Conservation (phyloP, 352 stramenopile species). For the Globisporangium perplexum region DNA sequence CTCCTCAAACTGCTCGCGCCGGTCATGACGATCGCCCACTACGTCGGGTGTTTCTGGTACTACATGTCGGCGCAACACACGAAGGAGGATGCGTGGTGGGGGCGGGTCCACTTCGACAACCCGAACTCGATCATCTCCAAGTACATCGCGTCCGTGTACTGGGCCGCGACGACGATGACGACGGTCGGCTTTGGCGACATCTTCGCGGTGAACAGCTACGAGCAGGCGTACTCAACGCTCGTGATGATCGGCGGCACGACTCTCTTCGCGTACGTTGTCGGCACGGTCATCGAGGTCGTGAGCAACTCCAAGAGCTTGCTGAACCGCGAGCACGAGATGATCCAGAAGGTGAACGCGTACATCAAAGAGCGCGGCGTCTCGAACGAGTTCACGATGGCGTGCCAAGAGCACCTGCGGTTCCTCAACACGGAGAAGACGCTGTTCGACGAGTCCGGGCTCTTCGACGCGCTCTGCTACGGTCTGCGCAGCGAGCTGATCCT, state of each 20-base stretch:
- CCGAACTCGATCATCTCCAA: slow-evolving; percentile 43
- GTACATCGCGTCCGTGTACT: slow-evolving; percentile 84
- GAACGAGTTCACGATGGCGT: slow-evolving; percentile 60
- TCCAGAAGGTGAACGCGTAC: slow-evolving; percentile 66
- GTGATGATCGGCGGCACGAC: slow-evolving; percentile 81
- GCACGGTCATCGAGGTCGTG: slow-evolving; percentile 74
- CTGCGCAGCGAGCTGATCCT: slow-evolving; percentile 63
- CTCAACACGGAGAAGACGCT: slow-evolving; percentile 68
- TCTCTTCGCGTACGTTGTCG: slow-evolving; percentile 77
- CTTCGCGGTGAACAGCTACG: slow-evolving; percentile 56
- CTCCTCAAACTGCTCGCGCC: slow-evolving; percentile 70
- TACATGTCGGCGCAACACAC: slow-evolving; percentile 58
- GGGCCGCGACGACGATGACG: slow-evolving; percentile 82
- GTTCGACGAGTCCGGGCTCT: slow-evolving; percentile 52
- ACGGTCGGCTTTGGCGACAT: slow-evolving; percentile 87
- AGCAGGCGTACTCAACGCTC: slow-evolving; percentile 76
- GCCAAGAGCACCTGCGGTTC: slow-evolving; percentile 68
- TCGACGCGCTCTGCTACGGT: slow-evolving; percentile 61
- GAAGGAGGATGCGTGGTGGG: slow-evolving; percentile 47
- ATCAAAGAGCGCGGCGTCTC: slow-evolving; percentile 75
- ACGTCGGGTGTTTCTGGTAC: slow-evolving; percentile 81
- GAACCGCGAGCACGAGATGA: slow-evolving; percentile 70
- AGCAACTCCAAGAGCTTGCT: slow-evolving; percentile 75
- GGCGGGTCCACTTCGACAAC: slow-evolving; percentile 47
- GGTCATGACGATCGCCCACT: slow-evolving; percentile 69